Percentiles rank a stretch among this genome's conserved stretches.
Conservation (phyloP, 2,329 filamentous ascomycete species). For the Xylaria digitata region DNA sequence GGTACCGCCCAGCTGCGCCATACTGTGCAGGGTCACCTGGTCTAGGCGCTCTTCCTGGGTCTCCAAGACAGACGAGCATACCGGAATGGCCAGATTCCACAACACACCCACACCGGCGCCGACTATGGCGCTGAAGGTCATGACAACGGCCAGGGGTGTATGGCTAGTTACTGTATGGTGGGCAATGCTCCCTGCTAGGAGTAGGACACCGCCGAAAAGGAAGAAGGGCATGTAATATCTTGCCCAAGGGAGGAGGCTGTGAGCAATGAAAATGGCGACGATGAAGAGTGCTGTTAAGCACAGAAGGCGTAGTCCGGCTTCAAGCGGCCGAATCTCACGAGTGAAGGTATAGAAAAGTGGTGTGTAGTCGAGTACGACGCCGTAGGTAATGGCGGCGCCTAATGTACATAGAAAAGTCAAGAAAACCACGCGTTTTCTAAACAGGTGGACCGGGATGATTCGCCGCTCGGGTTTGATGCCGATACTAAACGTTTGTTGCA, state of each 20-base stretch:
- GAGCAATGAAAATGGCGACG: constrained; percentile 43
- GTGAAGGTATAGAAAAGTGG: constrained; percentile 65
- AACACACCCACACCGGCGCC: constrained; percentile 50
- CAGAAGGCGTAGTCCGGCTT: constrained; percentile 56
- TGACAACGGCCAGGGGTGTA: constrained; percentile 45
- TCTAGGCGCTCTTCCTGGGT: constrained; percentile 47
- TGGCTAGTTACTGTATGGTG: constrained; percentile 45
- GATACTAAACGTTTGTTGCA: constrained; percentile 58
- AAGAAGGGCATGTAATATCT: constrained; percentile 54
- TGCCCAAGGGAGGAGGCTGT: constrained; percentile 52
- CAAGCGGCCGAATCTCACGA: constrained; percentile 54
- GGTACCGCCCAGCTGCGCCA: constrained; percentile 50
- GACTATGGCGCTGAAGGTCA: constrained; percentile 50
- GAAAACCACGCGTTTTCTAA: constrained; percentile 53
- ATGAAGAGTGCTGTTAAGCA: constrained; percentile 47
- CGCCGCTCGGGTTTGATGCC: constrained; percentile 55
- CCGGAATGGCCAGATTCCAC: constrained; percentile 49
- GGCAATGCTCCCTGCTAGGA: constrained; percentile 45
- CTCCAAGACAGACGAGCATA: constrained; percentile 46
- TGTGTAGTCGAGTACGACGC: constrained; percentile 60
- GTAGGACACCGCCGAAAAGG: constrained; percentile 45
- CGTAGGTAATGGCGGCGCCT: constrained; percentile 49
- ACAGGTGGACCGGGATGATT: constrained; percentile 60
- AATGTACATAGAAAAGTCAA: constrained; percentile 57
- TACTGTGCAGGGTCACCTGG: constrained; percentile 50